phyloP scores from a whole-genome alignment of 2,329 filamentous ascomycete genomes.

The Helminthosporium solani region DNA sequence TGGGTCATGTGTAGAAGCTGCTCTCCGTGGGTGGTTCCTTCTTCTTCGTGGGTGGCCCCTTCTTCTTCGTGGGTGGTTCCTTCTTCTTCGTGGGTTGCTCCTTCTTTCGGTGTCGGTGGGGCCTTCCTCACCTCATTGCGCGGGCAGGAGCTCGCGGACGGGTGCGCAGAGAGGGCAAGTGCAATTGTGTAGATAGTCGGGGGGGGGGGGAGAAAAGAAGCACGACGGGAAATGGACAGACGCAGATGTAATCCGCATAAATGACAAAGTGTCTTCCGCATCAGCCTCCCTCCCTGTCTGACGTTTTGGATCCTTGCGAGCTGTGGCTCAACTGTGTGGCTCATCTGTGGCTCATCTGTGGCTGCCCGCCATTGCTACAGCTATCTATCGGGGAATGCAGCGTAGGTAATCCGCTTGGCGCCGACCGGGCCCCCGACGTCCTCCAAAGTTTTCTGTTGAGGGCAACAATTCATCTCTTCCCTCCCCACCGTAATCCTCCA shows the following conservation, averaged over 20 bases:
- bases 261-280: constrained; percentile 31
- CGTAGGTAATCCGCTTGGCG: not conserved
- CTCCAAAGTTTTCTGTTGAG: constrained; percentile 39
- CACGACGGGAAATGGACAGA: not conserved
- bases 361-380: constrained; percentile 8
- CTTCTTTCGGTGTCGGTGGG: constrained; percentile 22
- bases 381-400: constrained; percentile 1
- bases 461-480: constrained; percentile 22
- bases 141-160: constrained; percentile 13
- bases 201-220: not conserved
- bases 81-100: constrained; percentile 15
- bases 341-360: constrained; percentile 1
- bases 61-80: constrained; percentile 10
- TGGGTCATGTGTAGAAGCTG: no score
- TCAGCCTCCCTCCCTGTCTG: constrained; percentile 31
- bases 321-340: constrained; percentile 11
- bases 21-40: constrained; percentile 12
- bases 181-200: constrained; percentile 3
- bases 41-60: constrained; percentile 22
- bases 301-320: constrained; percentile 21
- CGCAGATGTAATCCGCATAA: constrained; percentile 3
- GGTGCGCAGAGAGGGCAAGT: constrained; percentile 7
- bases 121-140: constrained; percentile 27
- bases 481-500: constrained; percentile 11
- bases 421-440: not conserved